Conservation (phyloP, 352 stramenopile genomes). For the Phytopythium boreale region DNA sequence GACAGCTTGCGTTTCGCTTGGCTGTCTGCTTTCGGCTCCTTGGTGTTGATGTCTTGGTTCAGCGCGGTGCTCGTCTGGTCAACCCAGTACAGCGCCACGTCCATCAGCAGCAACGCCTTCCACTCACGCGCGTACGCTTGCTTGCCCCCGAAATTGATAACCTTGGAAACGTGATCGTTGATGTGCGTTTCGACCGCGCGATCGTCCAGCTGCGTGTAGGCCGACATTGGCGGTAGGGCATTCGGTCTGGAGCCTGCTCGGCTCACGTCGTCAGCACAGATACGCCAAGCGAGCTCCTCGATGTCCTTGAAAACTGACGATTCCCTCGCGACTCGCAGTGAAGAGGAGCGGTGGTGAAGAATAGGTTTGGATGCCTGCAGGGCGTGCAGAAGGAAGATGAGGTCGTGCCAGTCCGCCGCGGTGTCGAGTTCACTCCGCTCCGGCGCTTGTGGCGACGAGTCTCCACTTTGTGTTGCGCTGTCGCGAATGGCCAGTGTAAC, state of each 20-base stretch:
- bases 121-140: constrained; percentile 66
- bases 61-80: constrained; percentile 15
- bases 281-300: constrained; percentile 36
- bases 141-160: constrained; percentile 65
- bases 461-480: not conserved
- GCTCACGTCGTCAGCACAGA: not conserved
- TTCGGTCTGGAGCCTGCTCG: constrained; percentile 4
- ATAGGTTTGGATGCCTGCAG: constrained; percentile 79
- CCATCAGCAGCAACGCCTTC: constrained; percentile 76
- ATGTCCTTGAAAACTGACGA: constrained; percentile 40
- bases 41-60: constrained; percentile 1
- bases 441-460: constrained; percentile 5
- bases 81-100: constrained; percentile 67
- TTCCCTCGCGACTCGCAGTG: constrained; percentile 48
- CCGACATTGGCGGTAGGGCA: not conserved
- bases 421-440: constrained; percentile 9
- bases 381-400: constrained; percentile 67
- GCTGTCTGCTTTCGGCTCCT: constrained; percentile 10
- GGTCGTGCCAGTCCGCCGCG: constrained; percentile 47
- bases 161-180: constrained; percentile 26
- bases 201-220: constrained; percentile 8
- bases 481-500: constrained; percentile 45
- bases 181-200: constrained; percentile 19
- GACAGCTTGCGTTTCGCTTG: constrained; percentile 17
- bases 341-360: constrained; percentile 63